Conservation (phyloP, 495 filamentous ascomycete species). For the Lophium mytilinum region DNA sequence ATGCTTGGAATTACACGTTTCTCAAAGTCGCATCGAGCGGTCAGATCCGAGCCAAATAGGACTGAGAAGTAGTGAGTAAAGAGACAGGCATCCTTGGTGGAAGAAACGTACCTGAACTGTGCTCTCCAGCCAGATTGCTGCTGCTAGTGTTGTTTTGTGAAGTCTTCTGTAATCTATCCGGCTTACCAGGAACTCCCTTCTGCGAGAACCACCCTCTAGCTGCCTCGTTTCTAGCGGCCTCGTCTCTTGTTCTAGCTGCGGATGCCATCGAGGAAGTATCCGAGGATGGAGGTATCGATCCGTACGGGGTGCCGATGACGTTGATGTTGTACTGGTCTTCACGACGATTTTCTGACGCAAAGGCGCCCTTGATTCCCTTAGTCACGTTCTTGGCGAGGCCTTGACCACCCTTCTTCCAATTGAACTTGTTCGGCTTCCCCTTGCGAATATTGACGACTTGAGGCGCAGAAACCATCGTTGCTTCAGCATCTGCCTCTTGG, state of each 20-base stretch:
- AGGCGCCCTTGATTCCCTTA: slow-evolving; percentile 77
- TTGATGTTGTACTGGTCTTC: slow-evolving; percentile 47
- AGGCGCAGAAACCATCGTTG: slow-evolving; percentile 47
- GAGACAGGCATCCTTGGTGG: not conserved
- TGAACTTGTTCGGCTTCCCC: slow-evolving; percentile 88
- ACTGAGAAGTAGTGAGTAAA: slow-evolving; percentile 31
- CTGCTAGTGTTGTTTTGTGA: slow-evolving; percentile 19
- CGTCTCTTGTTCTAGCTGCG: slow-evolving; percentile 5
- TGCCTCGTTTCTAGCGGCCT: not conserved
- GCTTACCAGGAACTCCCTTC: slow-evolving; percentile 1
- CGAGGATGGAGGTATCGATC: slow-evolving; percentile 28
- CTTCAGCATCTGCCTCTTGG: slow-evolving; percentile 22
- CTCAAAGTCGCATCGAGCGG: slow-evolving; percentile 80
- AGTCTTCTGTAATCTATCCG: slow-evolving; percentile 14
- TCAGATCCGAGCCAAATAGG: slow-evolving; percentile 87
- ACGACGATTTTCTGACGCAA: slow-evolving; percentile 49
- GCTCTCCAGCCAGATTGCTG: slow-evolving; percentile 11
- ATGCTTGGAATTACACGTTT: slow-evolving; percentile 82
- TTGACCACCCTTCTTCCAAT: slow-evolving; percentile 96
- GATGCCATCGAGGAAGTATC: slow-evolving; percentile 18
- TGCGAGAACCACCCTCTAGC: slow-evolving; percentile 19
- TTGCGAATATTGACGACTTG: slow-evolving; percentile 90
- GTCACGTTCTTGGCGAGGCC: slow-evolving; percentile 86
- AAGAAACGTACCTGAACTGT: slow-evolving; percentile 6
- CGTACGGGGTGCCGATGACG: slow-evolving; percentile 47